Evolutionary conservation across 345 rosid species (phyloP), one percentile per base, ranked within the genome.

Genomic region (Trapa incisa): DNA sequence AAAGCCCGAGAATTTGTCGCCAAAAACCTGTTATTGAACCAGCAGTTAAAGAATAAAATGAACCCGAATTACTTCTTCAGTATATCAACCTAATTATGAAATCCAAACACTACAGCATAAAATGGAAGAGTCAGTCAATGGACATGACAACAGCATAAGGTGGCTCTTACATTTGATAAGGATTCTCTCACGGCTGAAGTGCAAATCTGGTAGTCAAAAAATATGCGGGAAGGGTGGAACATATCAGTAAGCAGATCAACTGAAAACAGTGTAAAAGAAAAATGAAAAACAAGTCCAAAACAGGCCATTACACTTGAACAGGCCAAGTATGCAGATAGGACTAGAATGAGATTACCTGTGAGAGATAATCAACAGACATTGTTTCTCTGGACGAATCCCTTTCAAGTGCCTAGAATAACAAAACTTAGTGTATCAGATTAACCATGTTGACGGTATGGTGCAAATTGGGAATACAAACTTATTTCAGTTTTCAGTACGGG

Each of bases 151-250:
- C 76, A 75, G 71, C 75, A 78, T 69, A 71, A 72, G 77, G 69
- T 76, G 75, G 65, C 66, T 66, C 96, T 91, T 85, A 91, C 97
- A 87, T 84, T 86, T 78, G 87, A 85, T 79, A 95, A 78, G 61
- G 97, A 87, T 82, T 89, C 97, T 79, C 76, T 84, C 71, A 87
- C 95, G 69, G 89, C 94, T 1, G 87, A 81, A 72, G 90, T 78
- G 75, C 96, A 95, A 37, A 95, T 81, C 99, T 94, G 87, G 84
- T 76, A 68, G 77, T 2, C 58, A 76, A 47, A 22, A 35, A 36
- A 16, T 32, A 42, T 52, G 47, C 16, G 17, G 67, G 7, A 41
- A 39, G 33, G 9, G 10, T 8, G 58, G 67, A 33, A 53, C 29
- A 9, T 53, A 33, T 43, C 1, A 32, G 63, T 32, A 32, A 29